Evolutionary conservation across 169 alveolate genomes (phyloP).

Genomic region (Plasmodium gaboni): DNA sequence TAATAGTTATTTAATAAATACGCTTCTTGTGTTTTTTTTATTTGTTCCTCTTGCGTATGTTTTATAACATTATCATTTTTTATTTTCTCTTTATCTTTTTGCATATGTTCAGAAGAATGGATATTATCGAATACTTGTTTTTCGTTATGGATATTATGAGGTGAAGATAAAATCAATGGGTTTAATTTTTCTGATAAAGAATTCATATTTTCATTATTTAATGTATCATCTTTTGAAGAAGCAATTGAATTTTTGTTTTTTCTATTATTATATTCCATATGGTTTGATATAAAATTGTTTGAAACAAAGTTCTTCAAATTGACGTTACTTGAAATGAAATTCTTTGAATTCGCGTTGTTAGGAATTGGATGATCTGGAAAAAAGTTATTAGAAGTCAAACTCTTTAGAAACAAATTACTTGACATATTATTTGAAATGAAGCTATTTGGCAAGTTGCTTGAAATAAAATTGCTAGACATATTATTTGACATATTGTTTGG

Average conservation of each 20-base stretch:
- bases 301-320: too few relatives aligned
- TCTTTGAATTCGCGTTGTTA: too few relatives aligned
- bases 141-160: constrained; percentile 5
- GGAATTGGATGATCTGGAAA: too few relatives aligned
- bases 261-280: constrained; percentile 13
- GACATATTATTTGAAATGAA: too few relatives aligned
- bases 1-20: constrained; percentile 17
- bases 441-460: too few relatives aligned
- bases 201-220: constrained; percentile 26
- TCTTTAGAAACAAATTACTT: too few relatives aligned
- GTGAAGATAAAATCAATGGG: constrained; percentile 13
- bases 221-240: constrained; percentile 12
- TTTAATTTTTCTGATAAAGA: constrained; percentile 17
- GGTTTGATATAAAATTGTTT: background rate
- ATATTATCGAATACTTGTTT: constrained; percentile 2
- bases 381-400: too few relatives aligned
- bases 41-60: background rate
- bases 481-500: too few relatives aligned
- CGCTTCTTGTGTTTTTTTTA: constrained; percentile 8
- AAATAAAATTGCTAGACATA: too few relatives aligned
- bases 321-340: too few relatives aligned
- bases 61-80: constrained; percentile 4
- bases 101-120: background rate
- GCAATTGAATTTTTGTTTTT: constrained; percentile 9
- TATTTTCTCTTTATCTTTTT: constrained; percentile 2